Evolutionary conservation across 768 basidiomycete species (phyloP).

Genomic region (Strobilomyces dryophilus): DNA sequence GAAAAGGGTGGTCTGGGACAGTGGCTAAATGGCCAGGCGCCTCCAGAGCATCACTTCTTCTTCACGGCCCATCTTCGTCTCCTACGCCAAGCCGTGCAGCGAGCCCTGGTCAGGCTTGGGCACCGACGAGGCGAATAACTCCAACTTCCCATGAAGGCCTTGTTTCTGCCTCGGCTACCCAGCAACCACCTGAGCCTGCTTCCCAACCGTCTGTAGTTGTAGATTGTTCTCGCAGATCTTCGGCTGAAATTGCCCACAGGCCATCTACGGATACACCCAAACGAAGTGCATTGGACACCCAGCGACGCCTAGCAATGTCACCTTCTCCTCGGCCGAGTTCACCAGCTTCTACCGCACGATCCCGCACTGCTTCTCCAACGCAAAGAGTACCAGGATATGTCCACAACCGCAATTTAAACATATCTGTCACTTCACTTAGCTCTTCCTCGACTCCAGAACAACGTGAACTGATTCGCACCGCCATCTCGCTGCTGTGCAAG

Average conservation of each 20-base stretch:
- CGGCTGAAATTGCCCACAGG: slow-evolving; percentile 35
- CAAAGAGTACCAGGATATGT: slow-evolving; percentile 40
- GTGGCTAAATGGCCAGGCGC: slow-evolving; percentile 34
- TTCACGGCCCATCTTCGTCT: slow-evolving; percentile 35
- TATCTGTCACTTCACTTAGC: slow-evolving; percentile 54
- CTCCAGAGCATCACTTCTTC: slow-evolving; percentile 39
- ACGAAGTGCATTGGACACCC: slow-evolving; percentile 22
- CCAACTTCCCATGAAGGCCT: slow-evolving; percentile 39
- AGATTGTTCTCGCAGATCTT: slow-evolving; percentile 34
- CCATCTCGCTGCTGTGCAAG: slow-evolving; percentile 60
- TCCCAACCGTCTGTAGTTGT: slow-evolving; percentile 26
- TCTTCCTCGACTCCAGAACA: slow-evolving; percentile 51
- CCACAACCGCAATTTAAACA: slow-evolving; percentile 54
- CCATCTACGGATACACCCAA: slow-evolving; percentile 25
- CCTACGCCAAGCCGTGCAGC: slow-evolving; percentile 36
- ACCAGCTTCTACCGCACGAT: slow-evolving; percentile 40
- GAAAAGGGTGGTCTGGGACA: slow-evolving; percentile 33
- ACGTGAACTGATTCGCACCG: slow-evolving; percentile 64
- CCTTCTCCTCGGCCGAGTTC: slow-evolving; percentile 39
- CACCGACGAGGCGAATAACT: slow-evolving; percentile 38
- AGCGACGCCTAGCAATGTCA: slow-evolving; percentile 22
- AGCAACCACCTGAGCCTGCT: slow-evolving; percentile 28
- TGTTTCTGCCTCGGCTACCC: slow-evolving; percentile 47
- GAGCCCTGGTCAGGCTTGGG: slow-evolving; percentile 43
- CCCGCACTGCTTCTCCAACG: slow-evolving; percentile 43